Conservation (phyloP, 331 rosid species). For the Malus hybrid region DNA sequence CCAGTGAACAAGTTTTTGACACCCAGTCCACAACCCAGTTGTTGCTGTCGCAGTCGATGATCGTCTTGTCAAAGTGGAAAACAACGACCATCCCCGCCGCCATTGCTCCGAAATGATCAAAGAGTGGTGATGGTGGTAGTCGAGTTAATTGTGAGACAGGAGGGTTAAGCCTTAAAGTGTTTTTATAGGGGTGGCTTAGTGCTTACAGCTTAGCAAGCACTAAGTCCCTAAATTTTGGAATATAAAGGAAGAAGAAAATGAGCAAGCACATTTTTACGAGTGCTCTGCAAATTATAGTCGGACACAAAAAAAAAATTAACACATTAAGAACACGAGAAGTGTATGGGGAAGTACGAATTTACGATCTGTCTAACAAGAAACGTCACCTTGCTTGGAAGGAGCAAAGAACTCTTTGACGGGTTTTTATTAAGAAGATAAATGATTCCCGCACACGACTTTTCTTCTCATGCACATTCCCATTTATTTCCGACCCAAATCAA, state of each 20-base stretch:
- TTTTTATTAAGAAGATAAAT: no score
- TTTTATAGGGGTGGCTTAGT: not conserved
- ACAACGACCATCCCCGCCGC: slow-evolving; percentile 36
- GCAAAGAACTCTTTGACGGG: no score
- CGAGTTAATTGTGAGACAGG: not conserved
- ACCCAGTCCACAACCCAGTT: slow-evolving; percentile 65
- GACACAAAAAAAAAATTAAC: no score
- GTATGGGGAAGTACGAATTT: no score
- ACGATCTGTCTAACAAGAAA: no score
- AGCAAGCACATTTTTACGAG: not conserved
- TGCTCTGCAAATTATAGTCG: no score
- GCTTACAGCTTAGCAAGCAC: slow-evolving; percentile 3
- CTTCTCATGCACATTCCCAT: no score
- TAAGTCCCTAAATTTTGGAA: not conserved
- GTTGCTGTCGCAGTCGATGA: slow-evolving; percentile 54
- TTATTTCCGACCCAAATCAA: no score
- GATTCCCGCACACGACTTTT: no score
- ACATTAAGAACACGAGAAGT: no score
- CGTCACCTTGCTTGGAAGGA: no score
- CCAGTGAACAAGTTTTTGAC: slow-evolving; percentile 44
- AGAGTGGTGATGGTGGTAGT: not conserved
- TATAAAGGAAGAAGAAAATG: not conserved
- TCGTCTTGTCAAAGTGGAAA: slow-evolving; percentile 68
- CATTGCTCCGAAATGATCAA: slow-evolving; percentile 20
- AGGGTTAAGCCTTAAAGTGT: not conserved